Conservation (phyloP, 2,329 filamentous ascomycete species). For the Ophiocordyceps unilateralis region DNA sequence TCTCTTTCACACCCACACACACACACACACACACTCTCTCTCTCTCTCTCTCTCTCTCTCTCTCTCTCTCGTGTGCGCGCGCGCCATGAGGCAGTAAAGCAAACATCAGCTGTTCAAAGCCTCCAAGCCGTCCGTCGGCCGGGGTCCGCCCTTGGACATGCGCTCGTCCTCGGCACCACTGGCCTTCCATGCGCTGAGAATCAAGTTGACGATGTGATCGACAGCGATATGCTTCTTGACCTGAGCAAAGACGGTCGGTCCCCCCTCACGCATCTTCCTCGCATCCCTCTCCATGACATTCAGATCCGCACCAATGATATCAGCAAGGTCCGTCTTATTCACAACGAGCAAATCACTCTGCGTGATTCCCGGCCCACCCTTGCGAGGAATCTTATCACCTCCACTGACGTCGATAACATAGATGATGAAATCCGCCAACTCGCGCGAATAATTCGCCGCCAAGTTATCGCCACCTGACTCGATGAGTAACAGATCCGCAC, state of each 20-base stretch:
- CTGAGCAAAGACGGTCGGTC: slow-evolving; percentile 88
- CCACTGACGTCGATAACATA: slow-evolving; percentile 97
- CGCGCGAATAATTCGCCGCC: slow-evolving; percentile 87
- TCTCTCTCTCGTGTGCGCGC: neutral
- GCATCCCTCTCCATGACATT: slow-evolving; percentile 90
- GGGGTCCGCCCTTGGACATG: slow-evolving; percentile 36
- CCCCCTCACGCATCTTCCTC: slow-evolving; percentile 85
- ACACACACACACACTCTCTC: too few species aligned
- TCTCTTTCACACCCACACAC: too few species aligned
- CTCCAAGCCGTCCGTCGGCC: slow-evolving; percentile 37
- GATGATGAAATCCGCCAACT: slow-evolving; percentile 93
- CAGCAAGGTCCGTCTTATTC: slow-evolving; percentile 92
- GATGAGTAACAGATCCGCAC: slow-evolving; percentile 73
- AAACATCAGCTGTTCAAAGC: slow-evolving; percentile 13
- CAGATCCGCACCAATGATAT: slow-evolving; percentile 78
- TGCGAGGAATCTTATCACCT: slow-evolving; percentile 90
- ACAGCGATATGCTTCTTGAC: slow-evolving; percentile 86
- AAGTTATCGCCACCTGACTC: slow-evolving; percentile 94
- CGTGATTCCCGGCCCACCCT: slow-evolving; percentile 92
- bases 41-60: too few species aligned
- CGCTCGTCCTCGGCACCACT: slow-evolving; percentile 57
- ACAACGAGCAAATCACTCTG: slow-evolving; percentile 87
- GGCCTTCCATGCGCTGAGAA: slow-evolving; percentile 81
- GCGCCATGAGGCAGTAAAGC: neutral
- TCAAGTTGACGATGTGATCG: slow-evolving; percentile 71